Conservation (phyloP, 805 yeast species). For the Saturnispora diversa region DNA sequence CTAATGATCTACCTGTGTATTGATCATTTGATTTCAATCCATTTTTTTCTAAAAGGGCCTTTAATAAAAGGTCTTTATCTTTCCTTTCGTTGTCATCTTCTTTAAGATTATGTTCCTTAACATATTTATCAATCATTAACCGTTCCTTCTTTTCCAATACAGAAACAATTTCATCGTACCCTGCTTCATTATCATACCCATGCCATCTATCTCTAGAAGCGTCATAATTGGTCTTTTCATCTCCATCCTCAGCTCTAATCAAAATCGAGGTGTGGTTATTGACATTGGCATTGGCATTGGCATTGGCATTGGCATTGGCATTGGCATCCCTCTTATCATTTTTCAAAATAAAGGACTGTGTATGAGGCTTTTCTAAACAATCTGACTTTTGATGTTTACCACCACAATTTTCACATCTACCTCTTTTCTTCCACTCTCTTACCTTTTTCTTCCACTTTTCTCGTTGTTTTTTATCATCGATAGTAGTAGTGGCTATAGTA, state of each 20-base stretch:
- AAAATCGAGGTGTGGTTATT: constrained; percentile 8
- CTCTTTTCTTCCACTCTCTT: constrained; percentile 21
- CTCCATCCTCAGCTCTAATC: constrained; percentile 23
- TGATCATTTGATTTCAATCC: constrained; percentile 19
- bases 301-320: constrained; percentile 8
- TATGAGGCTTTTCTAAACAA: constrained; percentile 51
- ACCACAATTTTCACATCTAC: constrained; percentile 54
- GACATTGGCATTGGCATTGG: constrained; percentile 11
- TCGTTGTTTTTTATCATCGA: constrained; percentile 5
- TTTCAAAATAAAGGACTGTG: constrained; percentile 30
- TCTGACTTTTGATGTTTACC: constrained; percentile 42
- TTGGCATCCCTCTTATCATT: constrained; percentile 8
- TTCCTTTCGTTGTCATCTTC: constrained; percentile 37
- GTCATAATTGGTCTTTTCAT: constrained; percentile 26
- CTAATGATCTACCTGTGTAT: constrained; percentile 52
- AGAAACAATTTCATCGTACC: constrained; percentile 45
- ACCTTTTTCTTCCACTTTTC: constrained; percentile 7
- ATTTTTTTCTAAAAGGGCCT: constrained; percentile 15
- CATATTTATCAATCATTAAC: constrained; percentile 18
- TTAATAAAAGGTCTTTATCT: constrained; percentile 34
- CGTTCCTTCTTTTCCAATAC: constrained; percentile 37
- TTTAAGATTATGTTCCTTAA: constrained; percentile 8
- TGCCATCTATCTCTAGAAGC: constrained; percentile 63
- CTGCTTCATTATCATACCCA: constrained; percentile 55
- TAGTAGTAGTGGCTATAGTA: constrained; percentile 6